Base-by-base conservation (phyloP, 129 eudicot genomes). In the Artemisia argyi region DNA sequence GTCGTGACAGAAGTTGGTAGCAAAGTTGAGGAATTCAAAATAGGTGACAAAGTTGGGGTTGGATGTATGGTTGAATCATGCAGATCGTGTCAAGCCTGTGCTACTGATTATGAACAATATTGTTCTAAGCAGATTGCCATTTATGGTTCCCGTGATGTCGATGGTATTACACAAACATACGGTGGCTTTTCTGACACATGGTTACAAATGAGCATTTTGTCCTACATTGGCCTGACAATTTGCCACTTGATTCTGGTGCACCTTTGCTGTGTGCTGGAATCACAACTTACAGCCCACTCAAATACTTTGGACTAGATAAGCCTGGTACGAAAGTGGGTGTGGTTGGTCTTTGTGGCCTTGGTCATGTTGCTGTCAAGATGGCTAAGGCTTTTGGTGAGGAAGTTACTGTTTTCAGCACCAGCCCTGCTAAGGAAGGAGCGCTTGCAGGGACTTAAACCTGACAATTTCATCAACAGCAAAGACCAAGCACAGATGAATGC, bases 21-120 rank as follows among this genome's bases (percentile, higher is more conserved):
- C 87, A 86, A 86, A 66, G 97, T 91, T 1, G 59, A 76, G 35
- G 84, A 84, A 64, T 78, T 86, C 73, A 84, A 86, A 76, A 78
- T 84, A 3, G 97, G 97, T 0, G 96, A 91, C 61, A 82, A 74
- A 80, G 96, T 91, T 5, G 97, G 97, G 0, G 96, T 91, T 8
- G 97, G 97, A 39, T 88, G 87, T 74, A 10, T 88, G 56, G 87
- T 86, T 22, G 92, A 89, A 48, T 85, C 97, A 1, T 91, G 97
- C 20, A 67, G 73, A 24, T 60, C 84, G 11, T 91, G 96, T 9
- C 72, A 84, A 10, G 56, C 14, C 7, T 91, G 97, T 44, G 26
- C 46, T 2, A 4, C n/a, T 12, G 74, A 86, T 68, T 75, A 50
- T 3, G 97, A 91, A 24, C 86, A 78, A 2, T 82, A 84, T 59